phyloP scores from a whole-genome alignment of 106 monocot genomes.

The Apostasia ramifera region DNA sequence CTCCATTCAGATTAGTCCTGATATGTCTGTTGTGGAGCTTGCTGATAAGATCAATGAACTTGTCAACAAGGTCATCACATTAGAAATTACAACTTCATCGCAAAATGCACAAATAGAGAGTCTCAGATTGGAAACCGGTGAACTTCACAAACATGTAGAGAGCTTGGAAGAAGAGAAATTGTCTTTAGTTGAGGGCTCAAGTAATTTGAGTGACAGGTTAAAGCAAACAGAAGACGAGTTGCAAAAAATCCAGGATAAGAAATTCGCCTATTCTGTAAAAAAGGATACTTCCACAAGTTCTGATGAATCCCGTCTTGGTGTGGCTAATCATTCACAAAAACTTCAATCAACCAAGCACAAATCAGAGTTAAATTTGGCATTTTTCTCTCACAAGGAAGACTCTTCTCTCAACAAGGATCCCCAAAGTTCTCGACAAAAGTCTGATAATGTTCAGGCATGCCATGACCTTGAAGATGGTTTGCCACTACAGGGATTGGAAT shows the following conservation, averaged over 20 bases:
- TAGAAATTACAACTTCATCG: conserved; percentile 47
- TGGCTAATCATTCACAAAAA: conserved; percentile 14
- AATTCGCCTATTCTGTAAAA: conserved; percentile 14
- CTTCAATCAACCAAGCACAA: conserved; percentile 7
- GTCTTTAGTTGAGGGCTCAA: conserved; percentile 4
- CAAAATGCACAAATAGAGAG: conserved; percentile 44
- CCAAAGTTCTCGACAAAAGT: neutral
- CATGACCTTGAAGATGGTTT: no score
- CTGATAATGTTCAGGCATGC: no score
- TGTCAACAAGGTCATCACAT: conserved; percentile 39
- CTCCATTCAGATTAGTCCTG: conserved; percentile 30
- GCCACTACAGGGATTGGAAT: no score
- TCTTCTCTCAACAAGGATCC: neutral
- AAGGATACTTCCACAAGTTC: conserved; percentile 14
- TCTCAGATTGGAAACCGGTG: conserved; percentile 27
- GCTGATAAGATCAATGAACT: conserved; percentile 64
- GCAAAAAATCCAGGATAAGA: conserved; percentile 26
- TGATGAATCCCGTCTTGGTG: conserved; percentile 16
- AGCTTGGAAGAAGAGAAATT: conserved; percentile 36
- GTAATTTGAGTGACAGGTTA: conserved; percentile 22
- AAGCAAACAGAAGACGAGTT: conserved; percentile 35
- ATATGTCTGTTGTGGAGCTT: conserved; percentile 37
- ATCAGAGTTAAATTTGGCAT: neutral
- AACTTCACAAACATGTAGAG: conserved; percentile 21
- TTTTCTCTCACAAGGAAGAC: neutral